Conservation (phyloP, 805 yeast species). For the Myxozyma monticola region DNA sequence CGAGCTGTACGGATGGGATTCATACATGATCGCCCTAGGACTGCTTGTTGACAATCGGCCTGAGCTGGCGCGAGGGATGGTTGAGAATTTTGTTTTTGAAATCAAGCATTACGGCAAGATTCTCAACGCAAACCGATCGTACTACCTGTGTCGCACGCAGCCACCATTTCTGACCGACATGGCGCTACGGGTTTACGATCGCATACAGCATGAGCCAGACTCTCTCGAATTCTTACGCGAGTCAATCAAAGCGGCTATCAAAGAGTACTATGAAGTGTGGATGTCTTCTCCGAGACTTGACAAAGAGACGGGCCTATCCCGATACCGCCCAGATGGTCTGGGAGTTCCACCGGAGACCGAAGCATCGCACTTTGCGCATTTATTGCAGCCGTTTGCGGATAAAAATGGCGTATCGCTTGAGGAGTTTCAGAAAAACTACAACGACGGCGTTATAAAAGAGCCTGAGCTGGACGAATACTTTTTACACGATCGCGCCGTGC, state of each 20-base stretch:
- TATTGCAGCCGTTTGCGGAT: constrained; percentile 65
- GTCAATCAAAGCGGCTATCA: constrained; percentile 75
- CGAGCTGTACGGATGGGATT: constrained; percentile 98
- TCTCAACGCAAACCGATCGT: constrained; percentile 88
- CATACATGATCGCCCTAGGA: constrained; percentile 88
- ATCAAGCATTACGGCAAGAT: constrained; percentile 89
- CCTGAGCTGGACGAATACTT: constrained; percentile 87
- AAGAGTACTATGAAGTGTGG: constrained; percentile 86
- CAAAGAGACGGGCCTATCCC: constrained; percentile 70
- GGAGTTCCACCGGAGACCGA: constrained; percentile 99
- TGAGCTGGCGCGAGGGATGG: constrained; percentile 83
- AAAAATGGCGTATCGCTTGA: constrained; percentile 59
- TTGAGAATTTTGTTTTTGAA: constrained; percentile 87
- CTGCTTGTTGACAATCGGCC: constrained; percentile 63
- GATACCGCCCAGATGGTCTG: constrained; percentile 84
- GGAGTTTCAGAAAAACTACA: constrained; percentile 69
- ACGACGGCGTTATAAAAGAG: constrained; percentile 62
- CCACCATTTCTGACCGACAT: constrained; percentile 96
- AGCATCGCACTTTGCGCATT: constrained; percentile 75
- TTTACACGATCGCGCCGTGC: constrained; percentile 87
- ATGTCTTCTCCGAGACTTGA: constrained; percentile 71
- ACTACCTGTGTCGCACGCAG: constrained; percentile 87
- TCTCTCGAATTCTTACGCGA: constrained; percentile 63
- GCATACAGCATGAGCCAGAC: constrained; percentile 42
- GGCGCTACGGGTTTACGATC: constrained; percentile 68